These are phyloP conservation scores for Delonix regia DNA, from an alignment of 306 rosid genomes.

Conservation along the genomic window DNA sequence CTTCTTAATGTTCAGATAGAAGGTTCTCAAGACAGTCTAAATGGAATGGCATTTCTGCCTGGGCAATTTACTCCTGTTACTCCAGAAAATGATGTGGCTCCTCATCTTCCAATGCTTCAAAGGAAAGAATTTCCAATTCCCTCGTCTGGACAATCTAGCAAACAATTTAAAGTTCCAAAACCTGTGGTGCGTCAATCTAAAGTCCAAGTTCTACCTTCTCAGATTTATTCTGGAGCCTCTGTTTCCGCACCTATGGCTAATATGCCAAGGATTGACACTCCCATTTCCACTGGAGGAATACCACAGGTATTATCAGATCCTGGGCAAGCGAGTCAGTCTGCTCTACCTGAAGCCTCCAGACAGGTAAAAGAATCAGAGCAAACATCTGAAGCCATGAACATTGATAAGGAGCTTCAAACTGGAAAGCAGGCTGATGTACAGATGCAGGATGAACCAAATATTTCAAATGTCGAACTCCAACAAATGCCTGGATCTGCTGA, in stretches of 20 bases:
- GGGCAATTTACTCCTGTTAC: constrained; percentile 46
- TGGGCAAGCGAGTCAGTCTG: constrained; percentile 17
- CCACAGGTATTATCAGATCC: constrained; percentile 9
- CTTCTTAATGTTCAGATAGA: constrained; percentile 49
- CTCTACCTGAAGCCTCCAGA: constrained; percentile 15
- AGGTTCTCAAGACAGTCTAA: constrained; percentile 38
- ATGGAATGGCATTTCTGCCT: constrained; percentile 50
- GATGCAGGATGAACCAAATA: constrained; percentile 35
- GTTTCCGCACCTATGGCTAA: constrained; percentile 8
- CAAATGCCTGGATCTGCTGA: constrained; percentile 42
- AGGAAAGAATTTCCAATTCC: constrained; percentile 42
- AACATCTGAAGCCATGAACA: constrained; percentile 37
- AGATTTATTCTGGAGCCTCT: constrained; percentile 9
- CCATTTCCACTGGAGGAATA: constrained; percentile 29
- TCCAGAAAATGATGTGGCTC: constrained; percentile 53
- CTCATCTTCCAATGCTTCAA: constrained; percentile 40
- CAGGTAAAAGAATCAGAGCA: constrained; percentile 24
- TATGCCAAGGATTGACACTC: constrained; percentile 14
- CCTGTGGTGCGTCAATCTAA: not conserved
- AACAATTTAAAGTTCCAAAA: constrained; percentile 33
- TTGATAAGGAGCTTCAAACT: constrained; percentile 30
- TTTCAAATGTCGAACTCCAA: constrained; percentile 42
- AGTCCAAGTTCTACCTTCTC: constrained; percentile 12
- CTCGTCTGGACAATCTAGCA: constrained; percentile 33
- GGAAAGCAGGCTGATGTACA: constrained; percentile 36